Evolutionary conservation across 1,139 yeast species (phyloP).

Genomic region (Pichia sp.): DNA sequence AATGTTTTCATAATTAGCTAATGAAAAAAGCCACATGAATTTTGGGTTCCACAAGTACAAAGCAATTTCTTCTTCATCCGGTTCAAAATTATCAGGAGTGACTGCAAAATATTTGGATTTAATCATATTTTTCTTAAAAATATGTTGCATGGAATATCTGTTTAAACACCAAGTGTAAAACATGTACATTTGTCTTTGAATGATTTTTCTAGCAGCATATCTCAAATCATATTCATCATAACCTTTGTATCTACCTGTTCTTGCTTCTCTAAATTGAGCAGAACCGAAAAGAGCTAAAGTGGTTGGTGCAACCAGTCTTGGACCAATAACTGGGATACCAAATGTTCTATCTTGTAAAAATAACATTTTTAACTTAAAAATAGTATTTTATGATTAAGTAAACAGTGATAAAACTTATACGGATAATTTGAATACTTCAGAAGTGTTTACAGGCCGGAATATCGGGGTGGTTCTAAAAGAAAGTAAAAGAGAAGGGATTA

Average conservation of each 20-base stretch:
- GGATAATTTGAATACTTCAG: not conserved
- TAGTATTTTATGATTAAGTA: not conserved
- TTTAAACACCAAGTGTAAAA: not conserved
- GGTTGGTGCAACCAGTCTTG: not conserved
- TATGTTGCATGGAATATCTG: not conserved
- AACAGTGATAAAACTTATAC: not conserved
- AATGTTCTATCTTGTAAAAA: not conserved
- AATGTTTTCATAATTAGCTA: not conserved
- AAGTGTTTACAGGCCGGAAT: not conserved
- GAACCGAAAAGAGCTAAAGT: not conserved
- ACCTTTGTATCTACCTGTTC: not conserved
- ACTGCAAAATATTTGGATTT: not conserved
- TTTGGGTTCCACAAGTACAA: not conserved
- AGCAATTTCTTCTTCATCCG: not conserved
- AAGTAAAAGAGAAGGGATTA: not conserved
- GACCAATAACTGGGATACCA: not conserved
- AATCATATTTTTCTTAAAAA: not conserved
- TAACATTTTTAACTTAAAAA: not conserved
- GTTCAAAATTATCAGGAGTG: slow-evolving; percentile 2
- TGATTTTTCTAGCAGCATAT: not conserved
- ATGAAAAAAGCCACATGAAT: slow-evolving; percentile 9
- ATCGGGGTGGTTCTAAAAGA: not conserved
- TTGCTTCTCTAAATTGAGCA: slow-evolving; percentile 1
- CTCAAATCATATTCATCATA: not conserved
- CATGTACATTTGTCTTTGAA: slow-evolving; percentile 2